Base-by-base conservation (phyloP, 768 basidiomycete genomes). In the Tephrocybe sp. region DNA sequence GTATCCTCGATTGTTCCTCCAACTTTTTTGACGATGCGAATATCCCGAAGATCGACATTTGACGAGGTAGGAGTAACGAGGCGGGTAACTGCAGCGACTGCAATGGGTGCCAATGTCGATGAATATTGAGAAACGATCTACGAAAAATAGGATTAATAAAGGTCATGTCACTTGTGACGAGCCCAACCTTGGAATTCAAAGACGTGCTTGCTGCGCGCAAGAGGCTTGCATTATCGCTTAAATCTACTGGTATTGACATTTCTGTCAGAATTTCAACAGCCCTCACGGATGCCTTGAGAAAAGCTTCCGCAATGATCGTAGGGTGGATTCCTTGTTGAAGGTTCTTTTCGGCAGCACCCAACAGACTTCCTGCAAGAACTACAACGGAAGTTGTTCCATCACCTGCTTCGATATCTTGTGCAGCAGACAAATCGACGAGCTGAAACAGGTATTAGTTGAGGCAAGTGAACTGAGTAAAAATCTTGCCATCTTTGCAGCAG, bases 121-220 rank as follows among this genome's bases (percentile, higher is more conserved):
- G 97, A 98, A 68, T 98, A 98, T 79, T 98, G 97, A 14, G 97
- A 98, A 36, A 98, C 97, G 60, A 99, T 97, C 95, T 98, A 63
- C 17, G 41, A 22, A 13, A 17, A 48, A 23, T 13, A 45, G 11
- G 13, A 36, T 48, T 42, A 47, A 38, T 23, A 43, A 30, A 30
- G 26, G 17, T 44, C 16, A 47, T 45, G 31, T 33, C 43, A 33
- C 20, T 13, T 38, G 19, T 26, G 30, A 48, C 51, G 40, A 22
- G 39, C 6, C 56, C 70, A 50, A 89, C 95, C 77, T 99, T 99
- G 36, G 97, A 98, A 72, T 96, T 98, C 20, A 99, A 73, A 30
- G 89, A 92, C 0, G 97, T 99, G 62, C 87, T 93, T 5, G 97
- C 97, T 13, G 96, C 97, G 39, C 92, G 85, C 13, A 98, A 72